phyloP scores from a whole-genome alignment of 768 basidiomycete species.

The Xerocomellus dryophilus region DNA sequence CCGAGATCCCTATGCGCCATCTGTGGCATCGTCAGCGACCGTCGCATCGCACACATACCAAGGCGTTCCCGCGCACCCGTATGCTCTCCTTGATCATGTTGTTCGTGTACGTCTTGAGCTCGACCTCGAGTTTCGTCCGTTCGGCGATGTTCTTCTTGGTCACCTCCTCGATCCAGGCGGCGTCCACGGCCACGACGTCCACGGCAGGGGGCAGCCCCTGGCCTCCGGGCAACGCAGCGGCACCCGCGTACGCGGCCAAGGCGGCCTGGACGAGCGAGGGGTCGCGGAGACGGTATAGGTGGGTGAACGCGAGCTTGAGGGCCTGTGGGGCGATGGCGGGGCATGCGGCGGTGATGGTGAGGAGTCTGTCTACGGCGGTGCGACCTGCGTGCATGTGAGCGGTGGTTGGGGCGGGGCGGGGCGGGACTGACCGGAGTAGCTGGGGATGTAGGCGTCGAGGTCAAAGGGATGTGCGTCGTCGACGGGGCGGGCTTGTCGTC shows the following conservation, averaged over 20 bases:
- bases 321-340: slow-evolving; percentile 73
- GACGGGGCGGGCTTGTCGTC: slow-evolving; percentile 42
- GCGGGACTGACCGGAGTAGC: slow-evolving; percentile 60
- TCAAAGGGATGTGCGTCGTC: slow-evolving; percentile 87
- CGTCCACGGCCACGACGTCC: slow-evolving; percentile 55
- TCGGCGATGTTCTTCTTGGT: slow-evolving; percentile 68
- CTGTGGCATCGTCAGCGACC: slow-evolving; percentile 36
- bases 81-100: slow-evolving; percentile 99
- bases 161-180: slow-evolving; percentile 71
- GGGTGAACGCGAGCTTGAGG: slow-evolving; percentile 59
- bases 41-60: not conserved
- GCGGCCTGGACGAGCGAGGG: slow-evolving; percentile 53
- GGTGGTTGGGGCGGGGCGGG: not conserved
- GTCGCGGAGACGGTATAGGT: slow-evolving; percentile 69
- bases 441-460: slow-evolving; percentile 72
- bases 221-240: slow-evolving; percentile 30
- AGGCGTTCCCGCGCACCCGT: slow-evolving; percentile 50
- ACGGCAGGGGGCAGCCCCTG: slow-evolving; percentile 43
- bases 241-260: slow-evolving; percentile 53
- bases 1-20: slow-evolving; percentile 92
- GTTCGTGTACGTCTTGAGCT: slow-evolving; percentile 90
- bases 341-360: slow-evolving; percentile 61
- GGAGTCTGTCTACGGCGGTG: slow-evolving; percentile 69
- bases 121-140: slow-evolving; percentile 82
- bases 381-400: slow-evolving; percentile 49